These are phyloP conservation scores for Fomitopsis schrenkii DNA, from an alignment of 1,284 basidiomycete species.

Conservation along the genomic window DNA sequence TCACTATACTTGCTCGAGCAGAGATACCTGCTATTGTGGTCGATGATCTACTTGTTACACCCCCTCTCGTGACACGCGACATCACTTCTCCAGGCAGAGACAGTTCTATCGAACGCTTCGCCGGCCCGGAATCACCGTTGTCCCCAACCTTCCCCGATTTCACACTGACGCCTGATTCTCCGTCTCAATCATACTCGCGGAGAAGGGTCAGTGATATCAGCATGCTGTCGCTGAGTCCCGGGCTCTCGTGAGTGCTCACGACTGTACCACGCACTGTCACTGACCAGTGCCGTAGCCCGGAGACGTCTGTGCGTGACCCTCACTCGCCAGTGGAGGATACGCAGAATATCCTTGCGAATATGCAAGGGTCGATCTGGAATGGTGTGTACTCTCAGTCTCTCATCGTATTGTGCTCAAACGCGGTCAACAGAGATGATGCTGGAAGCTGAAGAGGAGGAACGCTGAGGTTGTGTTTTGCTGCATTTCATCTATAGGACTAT, in stretches of 20 bases:
- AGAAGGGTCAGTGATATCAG: slow-evolving; percentile 57
- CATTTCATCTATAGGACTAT: background rate
- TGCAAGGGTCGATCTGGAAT: slow-evolving; percentile 68
- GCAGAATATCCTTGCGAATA: slow-evolving; percentile 50
- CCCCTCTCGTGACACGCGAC: slow-evolving; percentile 47
- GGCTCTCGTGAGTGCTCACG: slow-evolving; percentile 38
- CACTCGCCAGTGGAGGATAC: slow-evolving; percentile 40
- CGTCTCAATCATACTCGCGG: slow-evolving; percentile 42
- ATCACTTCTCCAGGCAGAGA: slow-evolving; percentile 44
- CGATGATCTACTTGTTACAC: slow-evolving; percentile 48
- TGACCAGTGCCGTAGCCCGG: slow-evolving; percentile 33
- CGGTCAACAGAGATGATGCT: slow-evolving; percentile 47
- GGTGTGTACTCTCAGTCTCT: slow-evolving; percentile 36
- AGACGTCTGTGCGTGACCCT: slow-evolving; percentile 37
- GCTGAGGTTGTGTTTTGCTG: background rate
- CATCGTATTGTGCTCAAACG: background rate
- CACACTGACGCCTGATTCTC: slow-evolving; percentile 41
- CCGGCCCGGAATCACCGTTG: slow-evolving; percentile 36
- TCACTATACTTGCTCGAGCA: slow-evolving; percentile 15
- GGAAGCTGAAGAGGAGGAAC: slow-evolving; percentile 51
- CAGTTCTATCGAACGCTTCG: slow-evolving; percentile 25
- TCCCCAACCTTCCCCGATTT: slow-evolving; percentile 47
- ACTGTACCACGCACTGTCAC: slow-evolving; percentile 4
- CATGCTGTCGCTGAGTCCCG: slow-evolving; percentile 54
- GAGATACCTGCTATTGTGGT: slow-evolving; percentile 70